These are phyloP conservation scores for Cercospora beticola DNA, from an alignment of 2,329 filamentous ascomycete genomes.

Conservation along the genomic window DNA sequence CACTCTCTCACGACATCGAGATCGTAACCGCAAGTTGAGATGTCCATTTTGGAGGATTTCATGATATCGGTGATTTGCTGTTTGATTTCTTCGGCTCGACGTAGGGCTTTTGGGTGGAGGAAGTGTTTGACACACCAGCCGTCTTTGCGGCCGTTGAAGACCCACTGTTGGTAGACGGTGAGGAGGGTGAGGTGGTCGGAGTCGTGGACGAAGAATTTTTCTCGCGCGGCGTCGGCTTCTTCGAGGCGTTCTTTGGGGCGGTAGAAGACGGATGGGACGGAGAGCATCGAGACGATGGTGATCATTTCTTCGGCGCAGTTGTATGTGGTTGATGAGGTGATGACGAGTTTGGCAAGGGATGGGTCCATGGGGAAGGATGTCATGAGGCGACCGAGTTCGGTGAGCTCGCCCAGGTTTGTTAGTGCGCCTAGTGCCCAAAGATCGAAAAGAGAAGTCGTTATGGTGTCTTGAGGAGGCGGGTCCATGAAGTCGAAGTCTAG, in stretches of 20 bases:
- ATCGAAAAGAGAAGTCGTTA: conserved; percentile 95
- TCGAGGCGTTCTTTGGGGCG: conserved; percentile 94
- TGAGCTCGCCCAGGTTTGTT: conserved; percentile 91
- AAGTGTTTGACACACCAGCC: conserved; percentile 93
- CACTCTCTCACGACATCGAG: conserved; percentile 95
- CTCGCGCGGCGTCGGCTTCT: conserved; percentile 89
- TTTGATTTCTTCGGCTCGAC: conserved; percentile 87
- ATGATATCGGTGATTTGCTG: conserved; percentile 94
- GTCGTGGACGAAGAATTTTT: conserved; percentile 98
- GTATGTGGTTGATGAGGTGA: conserved; percentile 73
- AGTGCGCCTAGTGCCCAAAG: conserved; percentile 93
- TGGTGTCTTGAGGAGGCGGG: conserved; percentile 94
- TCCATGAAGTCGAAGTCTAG: conserved; percentile 99
- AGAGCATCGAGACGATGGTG: conserved; percentile 97
- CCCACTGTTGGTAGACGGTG: conserved; percentile 95
- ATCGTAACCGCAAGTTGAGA: conserved; percentile 88
- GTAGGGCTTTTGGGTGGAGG: conserved; percentile 88
- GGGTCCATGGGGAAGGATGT: conserved; percentile 98
- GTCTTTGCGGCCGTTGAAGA: conserved; percentile 83
- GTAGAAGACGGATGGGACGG: conserved; percentile 95
- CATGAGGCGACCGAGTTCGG: conserved; percentile 84
- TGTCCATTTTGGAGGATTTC: conserved; percentile 84
- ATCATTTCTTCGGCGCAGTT: conserved; percentile 96
- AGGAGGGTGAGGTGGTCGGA: conserved; percentile 94
- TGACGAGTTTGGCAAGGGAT: conserved; percentile 88